Conservation (phyloP, 1,284 basidiomycete species). For the Apiotrichum porosum region DNA sequence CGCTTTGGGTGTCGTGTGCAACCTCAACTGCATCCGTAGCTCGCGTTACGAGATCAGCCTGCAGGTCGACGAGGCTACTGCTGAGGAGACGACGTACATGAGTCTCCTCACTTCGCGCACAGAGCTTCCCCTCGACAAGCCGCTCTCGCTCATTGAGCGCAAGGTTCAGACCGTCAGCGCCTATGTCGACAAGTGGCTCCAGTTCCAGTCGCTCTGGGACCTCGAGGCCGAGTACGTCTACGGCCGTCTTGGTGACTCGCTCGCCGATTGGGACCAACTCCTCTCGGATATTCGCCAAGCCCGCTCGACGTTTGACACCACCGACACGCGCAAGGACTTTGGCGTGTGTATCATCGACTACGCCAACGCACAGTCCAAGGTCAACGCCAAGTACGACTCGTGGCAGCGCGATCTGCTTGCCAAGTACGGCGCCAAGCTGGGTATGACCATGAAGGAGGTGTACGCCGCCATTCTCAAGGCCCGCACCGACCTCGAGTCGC, state of each 20-base stretch:
- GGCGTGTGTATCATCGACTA: slow-evolving; percentile 94
- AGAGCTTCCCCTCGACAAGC: slow-evolving; percentile 69
- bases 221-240: slow-evolving; percentile 95
- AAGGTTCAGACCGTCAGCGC: slow-evolving; percentile 71
- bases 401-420: slow-evolving; percentile 95
- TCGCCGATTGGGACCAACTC: slow-evolving; percentile 89
- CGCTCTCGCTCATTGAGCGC: slow-evolving; percentile 79
- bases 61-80: slow-evolving; percentile 64
- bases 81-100: slow-evolving; percentile 70
- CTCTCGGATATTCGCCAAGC: slow-evolving; percentile 94
- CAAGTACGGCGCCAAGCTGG: slow-evolving; percentile 86
- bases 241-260: slow-evolving; percentile 82
- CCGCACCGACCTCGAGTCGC: slow-evolving; percentile 86
- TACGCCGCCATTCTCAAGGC: slow-evolving; percentile 88
- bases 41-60: slow-evolving; percentile 93
- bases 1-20: slow-evolving; percentile 83
- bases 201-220: slow-evolving; percentile 99
- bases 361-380: slow-evolving; percentile 93
- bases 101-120: slow-evolving; percentile 72
- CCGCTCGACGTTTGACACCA: slow-evolving; percentile 92
- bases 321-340: slow-evolving; percentile 85
- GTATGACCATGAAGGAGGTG: slow-evolving; percentile 92
- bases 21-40: slow-evolving; percentile 80
- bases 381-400: slow-evolving; percentile 96
- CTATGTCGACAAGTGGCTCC: slow-evolving; percentile 95